Evolutionary conservation across 2,329 filamentous ascomycete genomes (phyloP), one percentile per base, ranked within the genome.

Genomic region (Erysiphe pulchra): DNA sequence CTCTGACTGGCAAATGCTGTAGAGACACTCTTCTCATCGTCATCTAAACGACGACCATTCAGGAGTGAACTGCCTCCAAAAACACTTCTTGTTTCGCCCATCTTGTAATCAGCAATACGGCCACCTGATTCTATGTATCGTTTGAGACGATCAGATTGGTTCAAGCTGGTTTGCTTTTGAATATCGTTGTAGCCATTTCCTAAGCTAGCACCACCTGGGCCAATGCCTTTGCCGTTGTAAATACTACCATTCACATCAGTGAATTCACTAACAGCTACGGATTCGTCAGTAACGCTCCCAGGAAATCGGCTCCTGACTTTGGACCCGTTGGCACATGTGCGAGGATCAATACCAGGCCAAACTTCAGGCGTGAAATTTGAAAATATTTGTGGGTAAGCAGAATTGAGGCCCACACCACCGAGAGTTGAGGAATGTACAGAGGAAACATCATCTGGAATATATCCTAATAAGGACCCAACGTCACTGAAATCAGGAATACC

Each of bases 1-100:
- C 94, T 76, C 62, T 95, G 90, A 65, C 85, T 94, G 50, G 87
- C 86, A 64, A 95, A 98, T 43, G 86, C 86, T 45, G 90, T 95
- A 57, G 84, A 93, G 56, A 95, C 75, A 62, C 87, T 95, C 63
- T 90, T 84, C 56, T 90, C 84, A 59, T 95, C 90, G 53, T 98
- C 90, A 53, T 98, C 90, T 79, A 75, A 45, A 34, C 58, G 58
- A 24, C 57, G 54, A 37, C 54, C 56, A 51, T 56, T 54, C 17
- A 60, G 45, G 42, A 59, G 63, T 36, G 65, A 67, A 55, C 77
- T 79, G 48, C 64, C 67, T 45, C 73, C 77, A 57, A 73, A 83
- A 45, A 77, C 74, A 59, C 77, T 82, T 50, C 71, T 67, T 28
- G 68, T 69, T 40, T 74, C 75, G 50, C 65, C 66, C 41, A 61